Base-by-base conservation (phyloP, 129 eudicot species). In the Lonicera japonica region DNA sequence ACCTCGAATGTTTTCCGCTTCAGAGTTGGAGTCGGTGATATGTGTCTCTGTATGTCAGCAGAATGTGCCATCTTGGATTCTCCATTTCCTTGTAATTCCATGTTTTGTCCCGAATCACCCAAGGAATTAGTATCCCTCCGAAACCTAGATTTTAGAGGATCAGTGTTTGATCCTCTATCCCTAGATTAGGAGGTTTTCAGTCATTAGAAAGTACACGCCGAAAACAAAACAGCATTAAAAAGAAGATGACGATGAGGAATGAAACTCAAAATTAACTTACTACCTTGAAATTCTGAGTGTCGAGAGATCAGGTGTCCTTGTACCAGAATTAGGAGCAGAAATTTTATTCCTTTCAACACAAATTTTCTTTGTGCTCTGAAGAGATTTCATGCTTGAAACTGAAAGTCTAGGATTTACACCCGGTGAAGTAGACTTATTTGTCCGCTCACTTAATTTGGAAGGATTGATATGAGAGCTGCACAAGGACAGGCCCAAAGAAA, bases 1-100 rank as follows among this genome's bases (percentile, higher is more conserved):
- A 92, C 98, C 98, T 87, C 90, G 22, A 54, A 52, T 21, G 74
- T 21, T 70, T 87, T 87, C 70, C 98, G 79, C 74, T 92, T 92
- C 60, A 80, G 69, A 40, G 79, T 73, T 15, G 66, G 76, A 25
- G 75, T 61, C 23, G 70, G 53, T 68, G 79, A 70, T 56, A 70
- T 65, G 76, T 72, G 78, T 70, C 74, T 82, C 65, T 71, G 63
- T 61, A 58, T 60, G 67, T 50, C 69, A 47, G 40, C 70, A 67
- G 74, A 55, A 48, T 46, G 69, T 53, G 24, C 62, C 63, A 52
- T 70, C 70, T 54, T 66, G 16, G 69, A n/a, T 47, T 48, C 68
- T 61, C 25, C 23, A 17, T 52, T 70, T 50, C 68, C 73, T 68
- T 77, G 74, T 56, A 70, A 43, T 53, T 65, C 79, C 36, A 19